Evolutionary conservation across 2,329 filamentous ascomycete genomes (phyloP).

Genomic region (Aspergillus puulaauensis): DNA sequence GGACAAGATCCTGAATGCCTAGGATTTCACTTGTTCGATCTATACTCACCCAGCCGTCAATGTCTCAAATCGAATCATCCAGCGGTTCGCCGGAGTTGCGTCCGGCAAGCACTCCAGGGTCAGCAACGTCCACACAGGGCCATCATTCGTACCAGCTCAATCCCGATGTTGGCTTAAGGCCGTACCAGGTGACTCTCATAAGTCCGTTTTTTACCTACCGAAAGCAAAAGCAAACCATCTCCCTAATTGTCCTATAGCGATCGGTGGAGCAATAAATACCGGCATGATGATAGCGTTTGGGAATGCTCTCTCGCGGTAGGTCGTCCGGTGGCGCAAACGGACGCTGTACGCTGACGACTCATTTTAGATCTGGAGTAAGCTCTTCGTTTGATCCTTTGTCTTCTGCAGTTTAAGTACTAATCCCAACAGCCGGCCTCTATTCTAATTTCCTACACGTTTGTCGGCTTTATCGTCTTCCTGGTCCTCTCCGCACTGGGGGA

Average conservation of each 20-base stretch:
- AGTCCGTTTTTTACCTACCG: constrained; percentile 16
- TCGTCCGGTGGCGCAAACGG: not conserved
- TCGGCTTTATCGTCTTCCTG: constrained; percentile 62
- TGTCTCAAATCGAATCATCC: not conserved
- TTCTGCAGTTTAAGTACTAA: not conserved
- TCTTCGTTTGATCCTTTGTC: not conserved
- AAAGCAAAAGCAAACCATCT: not conserved
- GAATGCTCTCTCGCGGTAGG: constrained; percentile 30
- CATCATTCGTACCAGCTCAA: not conserved
- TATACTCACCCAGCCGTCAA: not conserved
- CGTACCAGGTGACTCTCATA: constrained; percentile 21
- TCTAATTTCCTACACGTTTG: constrained; percentile 37
- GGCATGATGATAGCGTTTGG: constrained; percentile 32
- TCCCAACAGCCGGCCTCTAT: constrained; percentile 32
- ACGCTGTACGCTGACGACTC: not conserved
- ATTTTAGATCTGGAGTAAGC: constrained; percentile 29
- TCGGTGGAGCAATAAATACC: constrained; percentile 32
- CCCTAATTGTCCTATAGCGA: constrained; percentile 19
- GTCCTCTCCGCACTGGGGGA: constrained; percentile 78
- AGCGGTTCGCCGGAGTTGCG: not conserved
- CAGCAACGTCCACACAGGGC: not conserved
- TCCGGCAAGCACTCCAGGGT: not conserved
- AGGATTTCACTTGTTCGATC: not conserved
- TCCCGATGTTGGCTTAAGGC: constrained; percentile 9
- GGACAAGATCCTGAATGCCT: not conserved